Conservation (phyloP, 2,329 filamentous ascomycete genomes). For the Paecilomyces sp. region DNA sequence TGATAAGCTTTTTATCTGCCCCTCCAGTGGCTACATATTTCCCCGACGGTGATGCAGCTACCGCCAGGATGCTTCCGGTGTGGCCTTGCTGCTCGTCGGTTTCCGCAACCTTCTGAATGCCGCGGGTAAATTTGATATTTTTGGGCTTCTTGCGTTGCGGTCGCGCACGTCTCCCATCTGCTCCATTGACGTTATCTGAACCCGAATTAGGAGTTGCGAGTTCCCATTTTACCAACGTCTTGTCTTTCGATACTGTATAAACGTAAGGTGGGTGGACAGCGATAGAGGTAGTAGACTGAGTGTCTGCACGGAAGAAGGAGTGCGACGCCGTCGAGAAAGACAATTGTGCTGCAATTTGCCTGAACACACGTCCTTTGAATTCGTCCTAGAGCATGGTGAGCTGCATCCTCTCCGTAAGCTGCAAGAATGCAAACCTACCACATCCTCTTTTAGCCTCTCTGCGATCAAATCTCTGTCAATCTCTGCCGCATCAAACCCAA, state of each 20-base stretch:
- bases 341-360: slow-evolving; percentile 66
- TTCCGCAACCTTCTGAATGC: slow-evolving; percentile 33
- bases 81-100: slow-evolving; percentile 59
- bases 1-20: slow-evolving; percentile 72
- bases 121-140: slow-evolving; percentile 42
- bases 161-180: slow-evolving; percentile 53
- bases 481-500: slow-evolving; percentile 87
- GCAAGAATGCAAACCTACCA: slow-evolving; percentile 40
- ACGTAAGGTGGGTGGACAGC: slow-evolving; percentile 71
- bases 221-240: slow-evolving; percentile 82
- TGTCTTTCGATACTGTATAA: slow-evolving; percentile 85
- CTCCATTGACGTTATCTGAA: slow-evolving; percentile 56
- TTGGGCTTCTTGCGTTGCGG: slow-evolving; percentile 38
- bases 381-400: slow-evolving; percentile 52
- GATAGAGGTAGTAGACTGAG: slow-evolving; percentile 69
- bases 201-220: slow-evolving; percentile 50
- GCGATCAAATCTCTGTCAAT: slow-evolving; percentile 90
- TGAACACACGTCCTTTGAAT: slow-evolving; percentile 81
- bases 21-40: slow-evolving; percentile 89
- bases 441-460: slow-evolving; percentile 82
- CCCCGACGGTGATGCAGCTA: slow-evolving; percentile 83
- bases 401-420: background rate
- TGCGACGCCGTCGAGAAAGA: slow-evolving; percentile 61
- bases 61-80: slow-evolving; percentile 68
- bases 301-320: slow-evolving; percentile 71